Evolutionary conservation across 1,139 yeast genomes (phyloP).

Genomic region (Insectozyma bohioensis): DNA sequence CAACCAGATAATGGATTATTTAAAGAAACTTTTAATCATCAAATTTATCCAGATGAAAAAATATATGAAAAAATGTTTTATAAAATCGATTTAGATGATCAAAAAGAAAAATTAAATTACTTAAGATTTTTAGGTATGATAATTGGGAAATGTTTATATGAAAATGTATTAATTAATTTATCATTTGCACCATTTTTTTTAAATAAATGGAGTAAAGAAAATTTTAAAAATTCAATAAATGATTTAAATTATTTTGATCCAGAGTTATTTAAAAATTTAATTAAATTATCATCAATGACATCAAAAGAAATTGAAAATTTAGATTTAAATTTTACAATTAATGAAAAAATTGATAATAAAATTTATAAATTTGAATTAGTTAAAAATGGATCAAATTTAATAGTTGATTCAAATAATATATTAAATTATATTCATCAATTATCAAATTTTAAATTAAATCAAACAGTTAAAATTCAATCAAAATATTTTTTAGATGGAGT

Average conservation of each 20-base stretch:
- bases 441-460: conserved; percentile 77
- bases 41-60: conserved; percentile 74
- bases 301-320: conserved; percentile 57
- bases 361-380: conserved; percentile 54
- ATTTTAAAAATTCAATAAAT: conserved; percentile 63
- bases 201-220: conserved; percentile 57
- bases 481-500: conserved; percentile 70
- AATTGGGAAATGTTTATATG: conserved; percentile 89
- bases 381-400: conserved; percentile 49
- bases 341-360: conserved; percentile 41
- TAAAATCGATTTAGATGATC: conserved; percentile 27
- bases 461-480: conserved; percentile 57
- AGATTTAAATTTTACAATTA: conserved; percentile 65
- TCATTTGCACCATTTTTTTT: conserved; percentile 87
- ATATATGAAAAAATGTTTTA: conserved; percentile 35
- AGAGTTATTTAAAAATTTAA: conserved; percentile 63
- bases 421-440: conserved; percentile 75
- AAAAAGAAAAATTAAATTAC: conserved; percentile 35
- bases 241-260: conserved; percentile 74
- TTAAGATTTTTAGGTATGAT: conserved; percentile 73
- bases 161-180: conserved; percentile 75
- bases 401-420: conserved; percentile 62
- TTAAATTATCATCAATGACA: conserved; percentile 58
- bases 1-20: conserved; percentile 43
- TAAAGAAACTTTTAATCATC: conserved; percentile 52